Base-by-base conservation (phyloP, 208 protist genomes). In the Porcisia deanei region DNA sequence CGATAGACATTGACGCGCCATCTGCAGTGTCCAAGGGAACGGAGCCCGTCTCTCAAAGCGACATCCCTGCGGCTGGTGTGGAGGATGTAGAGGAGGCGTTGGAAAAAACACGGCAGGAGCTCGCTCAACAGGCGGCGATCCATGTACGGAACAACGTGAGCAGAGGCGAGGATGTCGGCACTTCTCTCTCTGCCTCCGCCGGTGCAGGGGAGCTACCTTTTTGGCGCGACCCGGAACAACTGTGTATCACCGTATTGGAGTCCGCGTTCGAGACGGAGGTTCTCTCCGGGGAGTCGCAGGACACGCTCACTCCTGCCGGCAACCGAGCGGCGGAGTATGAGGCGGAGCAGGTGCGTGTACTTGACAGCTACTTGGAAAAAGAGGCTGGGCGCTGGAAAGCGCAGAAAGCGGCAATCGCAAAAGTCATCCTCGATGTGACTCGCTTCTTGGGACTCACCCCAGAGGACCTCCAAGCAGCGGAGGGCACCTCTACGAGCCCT, bases 211-310 rank as follows among this genome's bases (percentile, higher is more conserved):
- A 37, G 25, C 10, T 16, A 16, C 70, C 81, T 5, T 92, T 93
- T 45, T 96, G 93, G 93, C 81, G 86, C 5, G 65, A 83, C 45
- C 79, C 90, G 20, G 77, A 75, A 45, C 68, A 58, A 14, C 84
- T 97, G 16, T 88, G 87, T 68, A 60, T 97, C n/a, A 97, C 91
- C 12, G 66, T 95, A 67, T 73, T 97, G 14, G 93, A 97, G 80
- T 84, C 87, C 14, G 63, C 82, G 25, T 97, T 95, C 77, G 93
- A 97, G 83, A 91, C 90, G 63, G 81, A 81, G 22, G 69, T 93
- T 30, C 77, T 84, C 9, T 70, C 85, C 20, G 83, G 73, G 2
- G 84, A 85, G 69, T 69, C 69, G 49, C 79, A 80, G 47, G 71
- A 60, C 72, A 73, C 84, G 63, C 77, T 96, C 16, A 84, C 63